A percentile compares a stretch with the other conserved stretches of the same genome.
Conservation (phyloP, 768 basidiomycete genomes). For the Russula olivacea region DNA sequence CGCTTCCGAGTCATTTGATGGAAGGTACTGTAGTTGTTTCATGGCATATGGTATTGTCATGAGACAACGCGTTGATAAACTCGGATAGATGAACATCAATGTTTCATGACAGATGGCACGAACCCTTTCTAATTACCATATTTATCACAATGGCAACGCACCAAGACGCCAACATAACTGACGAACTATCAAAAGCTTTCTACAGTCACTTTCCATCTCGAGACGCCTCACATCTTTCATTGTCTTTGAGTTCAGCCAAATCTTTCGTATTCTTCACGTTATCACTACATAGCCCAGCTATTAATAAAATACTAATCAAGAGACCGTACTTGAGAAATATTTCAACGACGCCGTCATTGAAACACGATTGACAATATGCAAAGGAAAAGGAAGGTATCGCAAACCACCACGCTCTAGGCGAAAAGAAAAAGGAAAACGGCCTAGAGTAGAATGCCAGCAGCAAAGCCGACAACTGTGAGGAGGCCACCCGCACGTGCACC, state of each 20-base stretch:
- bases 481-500: slow-evolving; percentile 7
- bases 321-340: neutral
- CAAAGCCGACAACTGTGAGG: slow-evolving; percentile 21
- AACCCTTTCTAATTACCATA: too few relatives aligned
- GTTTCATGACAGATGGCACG: too few relatives aligned
- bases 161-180: too few relatives aligned
- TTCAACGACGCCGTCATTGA: slow-evolving; percentile 7
- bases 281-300: slow-evolving; percentile 26
- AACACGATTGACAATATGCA: neutral
- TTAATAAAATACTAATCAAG: slow-evolving; percentile 11
- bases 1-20: neutral
- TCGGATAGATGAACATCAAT: neutral
- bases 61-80: neutral
- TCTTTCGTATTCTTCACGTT: slow-evolving; percentile 10
- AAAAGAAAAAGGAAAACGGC: neutral
- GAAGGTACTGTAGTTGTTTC: neutral
- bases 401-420: neutral
- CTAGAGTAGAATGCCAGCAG: slow-evolving; percentile 22
- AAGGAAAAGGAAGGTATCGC: neutral
- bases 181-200: neutral
- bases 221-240: neutral
- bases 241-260: neutral
- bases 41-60: neutral
- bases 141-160: too few relatives aligned
- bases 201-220: neutral